These are phyloP conservation scores for Malus sieversii DNA, from an alignment of 306 rosid species.

Conservation along the genomic window DNA sequence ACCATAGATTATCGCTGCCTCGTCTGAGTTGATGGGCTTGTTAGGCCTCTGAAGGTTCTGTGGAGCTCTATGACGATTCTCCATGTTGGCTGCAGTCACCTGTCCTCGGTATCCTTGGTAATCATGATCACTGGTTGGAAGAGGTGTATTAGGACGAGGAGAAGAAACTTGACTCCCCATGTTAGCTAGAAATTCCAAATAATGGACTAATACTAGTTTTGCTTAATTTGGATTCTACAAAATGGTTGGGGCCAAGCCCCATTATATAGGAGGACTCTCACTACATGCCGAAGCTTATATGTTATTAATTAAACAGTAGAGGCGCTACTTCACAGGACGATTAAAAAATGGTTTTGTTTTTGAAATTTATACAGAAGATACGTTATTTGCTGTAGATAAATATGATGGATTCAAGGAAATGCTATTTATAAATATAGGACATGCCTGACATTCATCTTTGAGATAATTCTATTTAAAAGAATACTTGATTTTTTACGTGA, in stretches of 20 bases:
- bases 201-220: not conserved
- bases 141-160: not conserved
- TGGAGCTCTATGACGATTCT: not conserved
- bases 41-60: not conserved
- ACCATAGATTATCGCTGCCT: slow-evolving; percentile 2
- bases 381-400: too few species aligned
- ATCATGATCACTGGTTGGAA: not conserved
- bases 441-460: too few species aligned
- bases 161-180: not conserved
- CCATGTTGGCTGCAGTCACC: not conserved
- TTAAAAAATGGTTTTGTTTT: too few species aligned
- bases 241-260: not conserved
- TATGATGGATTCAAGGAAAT: too few species aligned
- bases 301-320: too few species aligned
- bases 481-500: too few species aligned
- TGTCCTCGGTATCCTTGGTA: not conserved
- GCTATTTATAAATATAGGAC: too few species aligned
- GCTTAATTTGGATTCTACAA: not conserved
- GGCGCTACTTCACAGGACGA: too few species aligned
- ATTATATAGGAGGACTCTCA: not conserved
- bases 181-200: not conserved
- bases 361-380: too few species aligned
- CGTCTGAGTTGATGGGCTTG: not conserved
- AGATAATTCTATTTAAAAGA: too few species aligned
- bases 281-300: not conserved